phyloP scores from a whole-genome alignment of 1,284 basidiomycete genomes.

The Puccinia polysora region DNA sequence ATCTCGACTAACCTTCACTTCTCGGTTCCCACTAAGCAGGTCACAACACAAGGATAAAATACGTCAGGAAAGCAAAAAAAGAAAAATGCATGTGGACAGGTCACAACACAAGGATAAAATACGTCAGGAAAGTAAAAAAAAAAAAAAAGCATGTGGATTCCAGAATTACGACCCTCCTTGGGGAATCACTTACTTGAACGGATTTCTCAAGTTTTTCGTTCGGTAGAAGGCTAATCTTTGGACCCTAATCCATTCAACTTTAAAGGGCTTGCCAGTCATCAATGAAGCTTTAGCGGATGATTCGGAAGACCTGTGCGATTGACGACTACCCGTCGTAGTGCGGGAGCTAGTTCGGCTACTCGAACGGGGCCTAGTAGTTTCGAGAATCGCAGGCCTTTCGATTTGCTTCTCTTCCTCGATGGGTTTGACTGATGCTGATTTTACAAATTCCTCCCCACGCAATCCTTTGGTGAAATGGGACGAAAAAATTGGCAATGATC shows the following conservation, averaged over 20 bases:
- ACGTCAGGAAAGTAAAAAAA: background rate
- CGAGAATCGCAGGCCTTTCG: background rate
- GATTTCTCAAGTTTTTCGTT: constrained; percentile 24
- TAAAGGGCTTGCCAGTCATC: constrained; percentile 28
- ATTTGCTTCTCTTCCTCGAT: background rate
- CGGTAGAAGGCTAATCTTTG: constrained; percentile 23
- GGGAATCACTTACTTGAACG: constrained; percentile 40
- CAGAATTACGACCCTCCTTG: too few relatives aligned
- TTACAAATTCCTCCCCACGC: too few relatives aligned
- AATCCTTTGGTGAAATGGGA: too few relatives aligned
- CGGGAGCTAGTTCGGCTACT: background rate
- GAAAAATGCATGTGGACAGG: background rate
- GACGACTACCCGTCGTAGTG: background rate
- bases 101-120: too few relatives aligned
- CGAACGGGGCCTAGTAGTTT: background rate
- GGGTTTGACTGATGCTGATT: background rate
- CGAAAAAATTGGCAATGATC: background rate
- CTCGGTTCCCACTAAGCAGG: constrained; percentile 46
- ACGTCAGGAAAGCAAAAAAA: background rate
- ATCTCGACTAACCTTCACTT: constrained; percentile 51
- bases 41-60: too few relatives aligned
- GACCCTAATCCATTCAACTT: constrained; percentile 33
- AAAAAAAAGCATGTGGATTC: background rate
- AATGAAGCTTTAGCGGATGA: background rate
- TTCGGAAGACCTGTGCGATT: background rate